Percentiles rank a stretch among this genome's conserved stretches.
These are phyloP conservation scores for Mollisia scopiformis DNA, from an alignment of 2,329 filamentous ascomycete genomes.

Conservation along the genomic window DNA sequence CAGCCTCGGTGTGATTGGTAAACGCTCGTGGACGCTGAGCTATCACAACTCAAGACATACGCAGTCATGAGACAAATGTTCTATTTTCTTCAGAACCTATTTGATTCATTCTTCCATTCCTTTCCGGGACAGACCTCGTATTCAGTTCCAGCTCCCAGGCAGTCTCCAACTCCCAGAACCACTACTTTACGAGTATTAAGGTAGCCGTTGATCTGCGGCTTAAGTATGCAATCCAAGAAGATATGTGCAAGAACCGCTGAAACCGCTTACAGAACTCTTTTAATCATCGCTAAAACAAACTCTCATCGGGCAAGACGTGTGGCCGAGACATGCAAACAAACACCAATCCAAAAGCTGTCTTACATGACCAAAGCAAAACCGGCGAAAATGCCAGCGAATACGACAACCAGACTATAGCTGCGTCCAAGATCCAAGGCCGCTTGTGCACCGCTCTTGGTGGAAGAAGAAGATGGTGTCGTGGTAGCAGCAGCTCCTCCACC, in stretches of 20 bases:
- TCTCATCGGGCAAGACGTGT: constrained; percentile 2
- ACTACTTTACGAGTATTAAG: constrained; percentile 23
- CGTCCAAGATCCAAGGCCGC: constrained; percentile 53
- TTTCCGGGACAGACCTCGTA: not conserved
- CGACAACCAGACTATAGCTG: constrained; percentile 56
- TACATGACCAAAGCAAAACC: constrained; percentile 59
- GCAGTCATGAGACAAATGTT: not conserved
- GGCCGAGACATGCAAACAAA: constrained; percentile 5
- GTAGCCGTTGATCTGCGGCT: constrained; percentile 4
- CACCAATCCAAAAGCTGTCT: constrained; percentile 18
- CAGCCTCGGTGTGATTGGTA: not conserved
- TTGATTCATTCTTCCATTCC: not conserved
- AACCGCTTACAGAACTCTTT: constrained; percentile 22
- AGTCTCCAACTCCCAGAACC: not conserved
- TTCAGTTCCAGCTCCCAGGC: not conserved
- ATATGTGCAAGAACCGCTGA: constrained; percentile 23
- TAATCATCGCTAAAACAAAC: constrained; percentile 25
- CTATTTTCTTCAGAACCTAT: not conserved
- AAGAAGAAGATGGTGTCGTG: constrained; percentile 24
- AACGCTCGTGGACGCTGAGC: not conserved
- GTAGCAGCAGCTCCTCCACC: constrained; percentile 41
- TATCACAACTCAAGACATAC: constrained; percentile 1
- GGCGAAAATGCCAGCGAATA: constrained; percentile 57
- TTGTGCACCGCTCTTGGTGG: constrained; percentile 36
- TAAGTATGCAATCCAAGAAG: constrained; percentile 10